Conservation (phyloP, 192 early-diverging fungal species). For the Geosiphon pyriformis region DNA sequence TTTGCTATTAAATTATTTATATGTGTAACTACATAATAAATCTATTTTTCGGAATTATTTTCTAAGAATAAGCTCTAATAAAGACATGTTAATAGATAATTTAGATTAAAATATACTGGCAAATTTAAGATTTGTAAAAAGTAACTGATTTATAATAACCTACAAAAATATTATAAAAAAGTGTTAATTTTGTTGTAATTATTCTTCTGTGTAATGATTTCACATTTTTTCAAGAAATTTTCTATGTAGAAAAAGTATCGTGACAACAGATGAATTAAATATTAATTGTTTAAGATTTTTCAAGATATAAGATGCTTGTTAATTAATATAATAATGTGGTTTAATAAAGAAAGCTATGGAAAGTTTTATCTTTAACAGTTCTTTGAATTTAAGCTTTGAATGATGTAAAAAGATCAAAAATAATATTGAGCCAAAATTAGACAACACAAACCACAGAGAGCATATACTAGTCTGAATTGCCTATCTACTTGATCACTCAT, state of each 20-base stretch:
- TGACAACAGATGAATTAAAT: not conserved
- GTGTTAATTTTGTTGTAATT: conserved; percentile 16
- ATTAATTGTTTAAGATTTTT: conserved; percentile 8
- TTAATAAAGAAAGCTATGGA: not conserved
- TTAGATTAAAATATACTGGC: not conserved
- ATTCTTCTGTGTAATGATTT: not conserved
- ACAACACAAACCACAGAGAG: too few species aligned
- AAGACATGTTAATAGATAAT: conserved; percentile 7
- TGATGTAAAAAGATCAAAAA: conserved; percentile 7
- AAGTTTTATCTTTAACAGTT: not conserved
- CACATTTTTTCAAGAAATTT: conserved; percentile 17
- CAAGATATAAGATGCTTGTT: too few species aligned
- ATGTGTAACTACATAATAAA: not conserved
- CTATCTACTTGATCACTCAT: not conserved
- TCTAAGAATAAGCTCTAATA: conserved; percentile 11
- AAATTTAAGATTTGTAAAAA: conserved; percentile 10
- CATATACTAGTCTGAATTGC: too few species aligned
- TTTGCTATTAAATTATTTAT: conserved; percentile 3
- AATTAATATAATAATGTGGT: not conserved
- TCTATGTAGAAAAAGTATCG: conserved; percentile 14
- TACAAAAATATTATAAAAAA: conserved; percentile 15
- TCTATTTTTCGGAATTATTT: not conserved
- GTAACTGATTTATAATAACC: conserved; percentile 5
- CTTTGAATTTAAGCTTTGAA: conserved; percentile 1
- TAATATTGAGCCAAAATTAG: not conserved